Conservation (phyloP, 2,329 filamentous ascomycete genomes). For the Aspergillus quadrilineatus region DNA sequence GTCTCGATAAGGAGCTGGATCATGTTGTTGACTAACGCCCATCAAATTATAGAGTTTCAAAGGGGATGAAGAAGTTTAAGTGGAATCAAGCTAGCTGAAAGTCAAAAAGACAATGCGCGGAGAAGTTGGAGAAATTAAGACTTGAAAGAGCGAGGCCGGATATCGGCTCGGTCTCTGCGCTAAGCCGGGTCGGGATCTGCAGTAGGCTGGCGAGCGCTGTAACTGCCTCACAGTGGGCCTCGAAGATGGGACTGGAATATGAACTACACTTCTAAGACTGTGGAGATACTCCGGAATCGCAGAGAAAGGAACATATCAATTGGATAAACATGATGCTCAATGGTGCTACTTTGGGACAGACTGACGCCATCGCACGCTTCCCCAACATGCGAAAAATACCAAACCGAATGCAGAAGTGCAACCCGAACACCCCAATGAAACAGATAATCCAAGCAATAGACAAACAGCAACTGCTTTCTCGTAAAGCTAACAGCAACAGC, state of each 20-base stretch:
- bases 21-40: conserved; percentile 12
- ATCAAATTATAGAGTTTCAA: conserved; percentile 12
- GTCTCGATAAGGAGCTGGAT: conserved; percentile 4
- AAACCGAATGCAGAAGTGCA: conserved; percentile 8
- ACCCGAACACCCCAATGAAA: background rate
- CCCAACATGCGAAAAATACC: conserved; percentile 4
- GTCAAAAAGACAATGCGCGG: background rate
- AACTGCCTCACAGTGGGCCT: background rate
- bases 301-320: background rate
- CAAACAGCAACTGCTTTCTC: background rate
- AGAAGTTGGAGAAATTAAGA: background rate
- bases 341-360: conserved; percentile 11
- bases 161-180: conserved; percentile 6
- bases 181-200: conserved; percentile 13
- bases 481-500: background rate
- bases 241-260: background rate
- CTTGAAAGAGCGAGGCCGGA: background rate
- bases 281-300: background rate
- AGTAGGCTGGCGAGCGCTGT: background rate
- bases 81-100: background rate
- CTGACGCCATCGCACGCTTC: conserved; percentile 15
- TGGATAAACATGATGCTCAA: conserved; percentile 5
- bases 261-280: background rate
- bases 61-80: no score
- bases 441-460: background rate